These are phyloP conservation scores for Pestalotiopsis sp. DNA, from an alignment of 2,329 filamentous ascomycete genomes.

Conservation along the genomic window DNA sequence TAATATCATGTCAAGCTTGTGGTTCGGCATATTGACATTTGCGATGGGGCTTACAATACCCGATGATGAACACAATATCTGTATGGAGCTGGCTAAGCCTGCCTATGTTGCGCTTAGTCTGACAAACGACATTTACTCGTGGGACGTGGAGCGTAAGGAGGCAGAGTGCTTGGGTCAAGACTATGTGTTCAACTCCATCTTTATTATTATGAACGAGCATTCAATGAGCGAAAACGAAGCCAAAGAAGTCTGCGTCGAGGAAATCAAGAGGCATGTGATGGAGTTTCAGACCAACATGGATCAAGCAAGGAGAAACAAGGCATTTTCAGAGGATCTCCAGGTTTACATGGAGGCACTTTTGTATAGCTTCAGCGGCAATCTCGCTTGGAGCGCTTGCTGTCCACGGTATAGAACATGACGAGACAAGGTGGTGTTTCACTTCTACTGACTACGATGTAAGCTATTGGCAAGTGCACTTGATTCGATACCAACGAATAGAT, in stretches of 20 bases:
- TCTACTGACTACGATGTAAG: no score
- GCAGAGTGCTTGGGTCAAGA: conserved; percentile 24
- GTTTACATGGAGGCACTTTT: background rate
- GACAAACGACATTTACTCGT: conserved; percentile 43
- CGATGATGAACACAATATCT: conserved; percentile 33
- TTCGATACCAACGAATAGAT: no score
- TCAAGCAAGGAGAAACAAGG: background rate
- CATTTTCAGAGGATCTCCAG: background rate
- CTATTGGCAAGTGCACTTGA: no score
- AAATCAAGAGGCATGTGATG: conserved; percentile 10
- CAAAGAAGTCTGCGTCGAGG: conserved; percentile 15
- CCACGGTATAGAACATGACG: no score
- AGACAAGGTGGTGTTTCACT: no score
- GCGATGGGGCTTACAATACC: conserved; percentile 39
- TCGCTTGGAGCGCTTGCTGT: background rate
- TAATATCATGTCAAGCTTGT: conserved; percentile 26
- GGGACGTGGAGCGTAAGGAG: conserved; percentile 34
- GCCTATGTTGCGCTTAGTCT: conserved; percentile 33
- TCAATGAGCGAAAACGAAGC: conserved; percentile 23
- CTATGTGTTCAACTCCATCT: conserved; percentile 40
- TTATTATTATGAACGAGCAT: conserved; percentile 40
- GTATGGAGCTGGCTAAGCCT: conserved; percentile 28
- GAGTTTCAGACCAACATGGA: background rate
- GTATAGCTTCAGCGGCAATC: conserved; percentile 4
- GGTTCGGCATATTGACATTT: conserved; percentile 38